Evolutionary conservation across 2,329 filamentous ascomycete species (phyloP), one percentile per base, ranked within the genome.

Genomic region (Exophiala aquamarina): DNA sequence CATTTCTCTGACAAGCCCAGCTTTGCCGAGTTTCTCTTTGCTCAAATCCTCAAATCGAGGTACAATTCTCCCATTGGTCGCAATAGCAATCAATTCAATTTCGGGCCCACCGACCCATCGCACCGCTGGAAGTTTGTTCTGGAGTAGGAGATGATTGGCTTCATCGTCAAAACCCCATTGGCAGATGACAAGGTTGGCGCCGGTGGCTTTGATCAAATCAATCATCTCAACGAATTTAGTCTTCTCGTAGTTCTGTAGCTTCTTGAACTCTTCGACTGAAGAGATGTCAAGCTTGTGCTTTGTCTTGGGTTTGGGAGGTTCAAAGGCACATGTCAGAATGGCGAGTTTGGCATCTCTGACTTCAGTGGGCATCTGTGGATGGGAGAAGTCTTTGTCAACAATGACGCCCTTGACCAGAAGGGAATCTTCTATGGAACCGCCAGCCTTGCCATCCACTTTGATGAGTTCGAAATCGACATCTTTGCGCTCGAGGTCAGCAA

Each of bases 101-200:
- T 98, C 94, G 2, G 93, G 93, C 8, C 93, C 93, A 59, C 93
- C 93, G 33, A 98, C 93, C 93, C 93, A 98, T 71, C 93, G 81
- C 50, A 98, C 93, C 29, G 93, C 94, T 8, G 93, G 94, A 7
- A 98, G 82, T 64, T 93, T 79, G 77, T 97, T 97, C 74, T 96
- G 94, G 52, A 98, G 83, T 28, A 98, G 81, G 50, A 98, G 75
- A 71, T 98, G 93, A 75, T 98, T 98, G 55, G 93, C 93, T 74
- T 98, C 93, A 65, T 98, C 93, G 66, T 98, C 93, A 66, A 98
- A 98, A 59, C 93, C 93, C 93, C 94, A 98, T 69, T 98, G 94
- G 73, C 93, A 98, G 65, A 98, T 95, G 56, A 91, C 93, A 52
- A 98, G 79, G 74, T 98, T 98, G 57, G 93, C 93, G 53, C 93